Percentiles rank a stretch among this genome's conserved stretches.
phyloP scores from a whole-genome alignment of 2,329 filamentous ascomycete genomes.

The Colletotrichum godetiae region DNA sequence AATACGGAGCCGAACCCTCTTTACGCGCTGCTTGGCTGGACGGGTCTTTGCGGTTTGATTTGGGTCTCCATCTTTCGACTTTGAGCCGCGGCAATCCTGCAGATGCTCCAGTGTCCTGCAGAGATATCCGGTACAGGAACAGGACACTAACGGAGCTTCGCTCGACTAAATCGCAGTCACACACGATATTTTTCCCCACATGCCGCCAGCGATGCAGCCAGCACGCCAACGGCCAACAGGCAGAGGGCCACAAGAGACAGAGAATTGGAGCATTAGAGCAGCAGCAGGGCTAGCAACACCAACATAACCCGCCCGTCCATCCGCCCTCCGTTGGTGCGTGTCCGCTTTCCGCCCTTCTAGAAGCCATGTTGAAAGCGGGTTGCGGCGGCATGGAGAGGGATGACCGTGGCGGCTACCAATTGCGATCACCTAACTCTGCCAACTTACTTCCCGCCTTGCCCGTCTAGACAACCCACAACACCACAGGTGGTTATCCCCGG shows the following conservation, averaged over 20 bases:
- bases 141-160: slow-evolving; percentile 7
- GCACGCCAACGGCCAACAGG: slow-evolving; percentile 1
- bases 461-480: slow-evolving; percentile 1
- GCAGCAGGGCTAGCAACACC: neutral
- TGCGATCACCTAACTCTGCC: slow-evolving; percentile 9
- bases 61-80: slow-evolving; percentile 26
- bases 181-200: slow-evolving; percentile 2
- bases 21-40: slow-evolving; percentile 17
- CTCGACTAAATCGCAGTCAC: neutral
- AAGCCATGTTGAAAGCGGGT: slow-evolving; percentile 14
- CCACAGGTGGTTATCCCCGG: neutral
- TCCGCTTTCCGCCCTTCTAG: slow-evolving; percentile 30
- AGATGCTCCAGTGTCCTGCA: slow-evolving; percentile 18
- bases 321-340: neutral
- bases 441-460: neutral
- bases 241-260: neutral
- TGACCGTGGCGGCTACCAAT: slow-evolving; percentile 22
- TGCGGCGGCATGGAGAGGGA: slow-evolving; percentile 8
- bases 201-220: neutral
- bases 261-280: neutral
- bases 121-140: neutral
- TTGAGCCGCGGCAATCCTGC: slow-evolving; percentile 26
- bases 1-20: slow-evolving; percentile 17
- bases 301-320: slow-evolving; percentile 14
- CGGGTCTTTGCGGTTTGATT: slow-evolving; percentile 25